Conservation (phyloP, 2,329 filamentous ascomycete species). For the Catunica adiposa region DNA sequence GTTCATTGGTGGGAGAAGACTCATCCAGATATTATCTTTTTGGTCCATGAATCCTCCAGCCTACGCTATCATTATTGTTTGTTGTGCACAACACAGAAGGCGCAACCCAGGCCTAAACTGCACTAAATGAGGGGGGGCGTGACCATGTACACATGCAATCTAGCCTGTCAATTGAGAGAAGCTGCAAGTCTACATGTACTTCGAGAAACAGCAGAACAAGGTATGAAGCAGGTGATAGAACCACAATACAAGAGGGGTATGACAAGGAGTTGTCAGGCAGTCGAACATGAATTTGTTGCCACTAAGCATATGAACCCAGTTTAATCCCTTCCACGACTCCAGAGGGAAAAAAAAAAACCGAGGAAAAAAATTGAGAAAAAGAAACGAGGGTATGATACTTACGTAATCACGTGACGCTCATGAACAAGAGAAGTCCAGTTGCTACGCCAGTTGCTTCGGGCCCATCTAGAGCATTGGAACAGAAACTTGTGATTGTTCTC, state of each 20-base stretch:
- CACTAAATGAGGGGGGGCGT: neutral
- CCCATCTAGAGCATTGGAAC: conserved; percentile 88
- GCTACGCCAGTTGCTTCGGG: conserved; percentile 93
- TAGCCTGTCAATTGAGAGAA: neutral
- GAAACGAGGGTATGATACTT: conserved; percentile 29
- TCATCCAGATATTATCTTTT: too few relatives aligned
- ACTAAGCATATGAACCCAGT: too few relatives aligned
- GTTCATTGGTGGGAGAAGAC: neutral
- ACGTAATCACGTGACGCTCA: conserved; percentile 76
- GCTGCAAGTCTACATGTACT: neutral
- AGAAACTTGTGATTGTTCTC: conserved; percentile 81
- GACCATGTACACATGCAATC: neutral
- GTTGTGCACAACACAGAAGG: neutral
- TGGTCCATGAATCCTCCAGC: too few relatives aligned
- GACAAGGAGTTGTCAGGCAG: too few relatives aligned
- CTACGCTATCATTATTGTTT: neutral
- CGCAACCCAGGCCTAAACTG: neutral
- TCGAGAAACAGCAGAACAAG: neutral
- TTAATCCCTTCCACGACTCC: too few relatives aligned
- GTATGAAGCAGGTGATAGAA: too few relatives aligned
- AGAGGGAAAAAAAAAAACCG: too few relatives aligned
- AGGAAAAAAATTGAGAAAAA: too few relatives aligned
- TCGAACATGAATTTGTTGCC: too few relatives aligned
- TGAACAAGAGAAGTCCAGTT: conserved; percentile 80
- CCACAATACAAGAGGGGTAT: too few relatives aligned